phyloP scores from a whole-genome alignment of 352 stramenopile genomes.

The Pythium oligandrum region DNA sequence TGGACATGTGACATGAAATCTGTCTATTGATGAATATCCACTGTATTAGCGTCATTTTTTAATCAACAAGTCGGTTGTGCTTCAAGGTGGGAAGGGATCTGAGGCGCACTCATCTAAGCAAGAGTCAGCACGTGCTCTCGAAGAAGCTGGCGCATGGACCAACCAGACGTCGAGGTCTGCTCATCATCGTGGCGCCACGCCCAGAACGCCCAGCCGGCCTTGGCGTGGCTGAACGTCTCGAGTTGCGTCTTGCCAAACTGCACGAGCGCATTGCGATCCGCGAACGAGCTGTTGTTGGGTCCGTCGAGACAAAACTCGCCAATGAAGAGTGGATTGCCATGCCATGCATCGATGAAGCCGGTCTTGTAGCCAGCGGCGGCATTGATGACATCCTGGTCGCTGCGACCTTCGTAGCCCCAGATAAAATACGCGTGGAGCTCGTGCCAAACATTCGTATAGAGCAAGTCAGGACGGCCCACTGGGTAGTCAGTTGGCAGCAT shows the following conservation, averaged over 20 bases:
- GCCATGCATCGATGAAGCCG: constrained; percentile 11
- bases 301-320: constrained; percentile 40
- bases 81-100: no score
- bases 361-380: constrained; percentile 19
- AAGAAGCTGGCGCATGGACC: constrained; percentile 8
- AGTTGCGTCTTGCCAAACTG: constrained; percentile 18
- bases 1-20: no score
- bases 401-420: constrained; percentile 20
- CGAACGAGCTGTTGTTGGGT: constrained; percentile 17
- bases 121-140: background rate
- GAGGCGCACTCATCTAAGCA: no score
- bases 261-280: constrained; percentile 16
- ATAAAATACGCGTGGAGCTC: constrained; percentile 48
- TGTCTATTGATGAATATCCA: no score
- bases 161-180: background rate
- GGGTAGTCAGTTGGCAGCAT: background rate
- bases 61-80: no score
- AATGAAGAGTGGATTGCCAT: constrained; percentile 31
- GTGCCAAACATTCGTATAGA: constrained; percentile 44
- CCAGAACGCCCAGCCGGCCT: constrained; percentile 2
- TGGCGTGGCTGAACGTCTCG: constrained; percentile 6
- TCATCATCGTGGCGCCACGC: constrained; percentile 1
- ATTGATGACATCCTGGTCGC: constrained; percentile 12
- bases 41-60: no score
- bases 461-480: background rate